A percentile compares a stretch with the other conserved stretches of the same genome.
These are phyloP conservation scores for Pichia sp. DNA, from an alignment of 1,139 yeast species.

Conservation along the genomic window DNA sequence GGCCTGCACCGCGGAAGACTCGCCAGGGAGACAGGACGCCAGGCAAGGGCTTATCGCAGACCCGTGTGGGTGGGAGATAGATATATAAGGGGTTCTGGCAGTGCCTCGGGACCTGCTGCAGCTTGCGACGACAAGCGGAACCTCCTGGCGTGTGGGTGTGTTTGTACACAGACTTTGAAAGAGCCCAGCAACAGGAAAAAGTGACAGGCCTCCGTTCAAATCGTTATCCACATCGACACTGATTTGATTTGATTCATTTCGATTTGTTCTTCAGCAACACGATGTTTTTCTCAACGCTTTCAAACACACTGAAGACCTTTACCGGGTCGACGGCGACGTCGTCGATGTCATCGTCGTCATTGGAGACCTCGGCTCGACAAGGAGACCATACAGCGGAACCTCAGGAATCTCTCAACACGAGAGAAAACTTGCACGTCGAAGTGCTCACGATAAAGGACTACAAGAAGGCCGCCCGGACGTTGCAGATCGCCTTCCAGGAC, in stretches of 20 bases:
- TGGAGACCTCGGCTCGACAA: not conserved
- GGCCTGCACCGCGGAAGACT: conserved; percentile 3
- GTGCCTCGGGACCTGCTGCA: not conserved
- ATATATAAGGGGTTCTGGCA: not conserved
- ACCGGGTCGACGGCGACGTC: not conserved
- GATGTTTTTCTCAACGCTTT: not conserved
- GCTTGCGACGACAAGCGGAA: not conserved
- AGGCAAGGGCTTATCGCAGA: not conserved
- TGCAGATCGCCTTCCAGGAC: conserved; percentile 48
- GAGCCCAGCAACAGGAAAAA: not conserved
- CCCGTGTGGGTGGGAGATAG: not conserved
- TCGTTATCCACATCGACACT: not conserved
- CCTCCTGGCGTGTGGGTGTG: not conserved
- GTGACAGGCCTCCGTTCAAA: not conserved
- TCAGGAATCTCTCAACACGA: conserved; percentile 3
- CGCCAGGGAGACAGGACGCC: not conserved
- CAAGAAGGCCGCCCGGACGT: conserved; percentile 51
- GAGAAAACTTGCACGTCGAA: conserved; percentile 24
- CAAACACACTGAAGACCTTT: not conserved
- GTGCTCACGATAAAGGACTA: conserved; percentile 38
- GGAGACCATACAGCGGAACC: not conserved
- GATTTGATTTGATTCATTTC: not conserved
- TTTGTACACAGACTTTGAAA: not conserved
- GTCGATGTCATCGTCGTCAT: not conserved
- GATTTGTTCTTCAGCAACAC: not conserved